Percentiles rank a stretch among this genome's conserved stretches.
Evolutionary conservation across 805 yeast genomes (phyloP).

Genomic region (Yueomyces sinensis): DNA sequence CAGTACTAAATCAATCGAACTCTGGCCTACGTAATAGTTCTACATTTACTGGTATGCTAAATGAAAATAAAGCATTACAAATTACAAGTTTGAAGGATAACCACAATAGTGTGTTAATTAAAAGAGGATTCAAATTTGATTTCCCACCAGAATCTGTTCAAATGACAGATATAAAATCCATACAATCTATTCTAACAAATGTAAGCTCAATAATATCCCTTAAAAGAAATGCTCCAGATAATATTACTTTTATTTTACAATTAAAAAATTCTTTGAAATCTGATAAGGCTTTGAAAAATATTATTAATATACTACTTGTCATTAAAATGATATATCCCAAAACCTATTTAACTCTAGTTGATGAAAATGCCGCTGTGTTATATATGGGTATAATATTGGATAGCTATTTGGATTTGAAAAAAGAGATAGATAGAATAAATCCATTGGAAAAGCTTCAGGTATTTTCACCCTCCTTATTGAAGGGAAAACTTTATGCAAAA

Average conservation of each 20-base stretch:
- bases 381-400: slow-evolving; percentile 1
- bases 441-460: background rate
- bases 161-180: slow-evolving; percentile 4
- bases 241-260: slow-evolving; percentile 18
- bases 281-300: slow-evolving; percentile 3
- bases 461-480: slow-evolving; percentile 12
- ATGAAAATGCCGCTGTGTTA: slow-evolving; percentile 9
- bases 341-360: slow-evolving; percentile 12
- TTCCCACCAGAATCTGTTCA: background rate
- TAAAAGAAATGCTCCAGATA: slow-evolving; percentile 16
- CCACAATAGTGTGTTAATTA: slow-evolving; percentile 11
- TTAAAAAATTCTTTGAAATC: slow-evolving; percentile 10
- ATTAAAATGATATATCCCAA: slow-evolving; percentile 8
- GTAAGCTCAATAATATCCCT: slow-evolving; percentile 19
- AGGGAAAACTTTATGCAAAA: slow-evolving; percentile 4
- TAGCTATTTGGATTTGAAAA: background rate
- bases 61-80: slow-evolving; percentile 10
- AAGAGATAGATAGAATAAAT: background rate
- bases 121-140: slow-evolving; percentile 9
- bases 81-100: slow-evolving; percentile 7
- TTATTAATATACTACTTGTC: slow-evolving; percentile 16
- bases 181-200: slow-evolving; percentile 13
- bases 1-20: slow-evolving; percentile 4
- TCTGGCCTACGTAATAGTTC: background rate
- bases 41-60: slow-evolving; percentile 11